Percentiles rank a stretch among this genome's conserved stretches.
Conservation (phyloP, 306 rosid species). For the apple (Malus domestica) region DNA sequence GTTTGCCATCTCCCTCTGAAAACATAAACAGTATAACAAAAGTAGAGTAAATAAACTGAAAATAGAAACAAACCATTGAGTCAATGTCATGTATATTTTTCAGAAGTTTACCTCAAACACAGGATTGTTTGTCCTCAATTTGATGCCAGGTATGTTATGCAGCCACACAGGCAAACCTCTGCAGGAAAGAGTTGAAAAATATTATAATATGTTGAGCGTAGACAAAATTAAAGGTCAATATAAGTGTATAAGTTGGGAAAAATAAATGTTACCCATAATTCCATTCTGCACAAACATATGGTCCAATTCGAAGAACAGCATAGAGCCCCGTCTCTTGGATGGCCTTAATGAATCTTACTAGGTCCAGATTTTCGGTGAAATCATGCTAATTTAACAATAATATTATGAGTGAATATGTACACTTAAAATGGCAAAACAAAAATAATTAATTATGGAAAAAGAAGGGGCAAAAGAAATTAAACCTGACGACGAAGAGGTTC, state of each 20-base stretch:
- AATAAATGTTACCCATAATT: slow-evolving; percentile 33
- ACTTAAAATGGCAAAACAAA: no score
- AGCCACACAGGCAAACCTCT: slow-evolving; percentile 51
- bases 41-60: background rate
- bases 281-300: slow-evolving; percentile 45
- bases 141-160: slow-evolving; percentile 24
- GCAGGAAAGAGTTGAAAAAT: background rate
- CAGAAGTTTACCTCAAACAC: slow-evolving; percentile 13
- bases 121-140: slow-evolving; percentile 27
- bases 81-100: background rate
- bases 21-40: background rate
- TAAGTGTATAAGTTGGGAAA: background rate
- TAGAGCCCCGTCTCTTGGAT: slow-evolving; percentile 22
- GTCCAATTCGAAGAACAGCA: slow-evolving; percentile 42
- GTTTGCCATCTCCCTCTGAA: slow-evolving; percentile 18
- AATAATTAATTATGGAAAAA: no score
- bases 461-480: no score
- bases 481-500: no score
- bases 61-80: background rate
- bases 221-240: background rate
- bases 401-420: no score
- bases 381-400: slow-evolving; percentile 20
- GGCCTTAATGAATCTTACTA: slow-evolving; percentile 24
- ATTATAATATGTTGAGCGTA: background rate
- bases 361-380: slow-evolving; percentile 22